These are phyloP conservation scores for Kwoniella sp. DNA, from an alignment of 768 basidiomycete genomes.

Conservation along the genomic window DNA sequence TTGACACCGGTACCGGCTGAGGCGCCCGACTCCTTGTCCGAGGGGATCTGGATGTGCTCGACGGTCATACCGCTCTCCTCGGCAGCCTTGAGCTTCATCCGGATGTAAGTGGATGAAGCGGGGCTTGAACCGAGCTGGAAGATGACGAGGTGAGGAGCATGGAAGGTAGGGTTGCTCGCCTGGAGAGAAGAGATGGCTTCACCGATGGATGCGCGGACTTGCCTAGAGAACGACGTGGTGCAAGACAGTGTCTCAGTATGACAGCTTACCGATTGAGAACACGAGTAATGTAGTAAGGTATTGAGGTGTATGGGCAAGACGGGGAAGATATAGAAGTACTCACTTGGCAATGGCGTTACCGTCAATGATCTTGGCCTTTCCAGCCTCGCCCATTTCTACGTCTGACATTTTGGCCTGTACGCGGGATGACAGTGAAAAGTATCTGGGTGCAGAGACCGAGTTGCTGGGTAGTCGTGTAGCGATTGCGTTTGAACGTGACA, in stretches of 20 bases:
- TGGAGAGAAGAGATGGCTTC: slow-evolving; percentile 68
- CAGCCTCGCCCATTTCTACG: slow-evolving; percentile 26
- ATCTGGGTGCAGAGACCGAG: slow-evolving; percentile 9
- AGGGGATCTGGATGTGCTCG: slow-evolving; percentile 67
- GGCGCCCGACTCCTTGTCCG: slow-evolving; percentile 48
- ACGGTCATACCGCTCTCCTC: slow-evolving; percentile 89
- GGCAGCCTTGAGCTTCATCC: slow-evolving; percentile 96
- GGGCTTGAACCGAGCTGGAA: slow-evolving; percentile 90
- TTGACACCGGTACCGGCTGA: slow-evolving; percentile 60
- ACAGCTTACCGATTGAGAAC: neutral
- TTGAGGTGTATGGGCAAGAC: neutral
- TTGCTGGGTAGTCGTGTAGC: neutral
- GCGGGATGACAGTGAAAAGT: neutral
- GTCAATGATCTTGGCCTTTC: slow-evolving; percentile 68
- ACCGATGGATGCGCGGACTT: slow-evolving; percentile 77
- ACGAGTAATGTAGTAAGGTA: neutral
- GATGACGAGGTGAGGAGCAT: slow-evolving; percentile 79
- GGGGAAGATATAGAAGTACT: slow-evolving; percentile 21
- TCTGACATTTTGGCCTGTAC: slow-evolving; percentile 22
- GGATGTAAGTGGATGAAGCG: slow-evolving; percentile 88
- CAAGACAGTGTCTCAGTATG: neutral
- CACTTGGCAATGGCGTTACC: slow-evolving; percentile 84
- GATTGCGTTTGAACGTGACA: no score
- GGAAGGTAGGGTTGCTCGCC: slow-evolving; percentile 78
- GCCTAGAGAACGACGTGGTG: slow-evolving; percentile 60